Evolutionary conservation across 176 grass and related monocot genomes (phyloP).

Genomic region (Saccharum officinarum): DNA sequence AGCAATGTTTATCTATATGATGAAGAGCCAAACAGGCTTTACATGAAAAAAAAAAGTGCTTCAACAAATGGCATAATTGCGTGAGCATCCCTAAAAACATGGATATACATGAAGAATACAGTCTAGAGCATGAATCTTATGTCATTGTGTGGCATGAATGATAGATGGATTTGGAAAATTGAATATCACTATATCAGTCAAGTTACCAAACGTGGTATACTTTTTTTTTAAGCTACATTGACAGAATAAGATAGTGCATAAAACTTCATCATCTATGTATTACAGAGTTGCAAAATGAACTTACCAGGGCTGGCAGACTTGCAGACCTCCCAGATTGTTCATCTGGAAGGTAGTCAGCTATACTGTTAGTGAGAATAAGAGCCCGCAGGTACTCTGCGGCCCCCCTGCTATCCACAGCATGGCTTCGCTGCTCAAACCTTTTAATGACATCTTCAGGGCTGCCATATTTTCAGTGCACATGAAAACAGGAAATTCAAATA

Average conservation of each 20-base stretch:
- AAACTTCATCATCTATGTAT: not conserved
- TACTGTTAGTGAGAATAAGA: slow-evolving; percentile 80
- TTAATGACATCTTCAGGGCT: slow-evolving; percentile 89
- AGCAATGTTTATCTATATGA: not conserved
- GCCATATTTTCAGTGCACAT: slow-evolving; percentile 36
- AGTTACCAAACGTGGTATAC: not conserved
- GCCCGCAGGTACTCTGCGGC: slow-evolving; percentile 95
- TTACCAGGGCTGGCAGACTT: slow-evolving; percentile 82
- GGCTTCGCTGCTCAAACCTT: slow-evolving; percentile 91
- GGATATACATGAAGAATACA: not conserved
- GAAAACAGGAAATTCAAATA: slow-evolving; percentile 1
- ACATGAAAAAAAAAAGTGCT: not conserved
- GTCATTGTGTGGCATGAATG: not conserved
- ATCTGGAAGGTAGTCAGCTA: slow-evolving; percentile 91
- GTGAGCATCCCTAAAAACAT: not conserved
- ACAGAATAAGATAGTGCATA: slow-evolving; percentile 5
- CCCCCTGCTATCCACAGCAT: slow-evolving; percentile 86
- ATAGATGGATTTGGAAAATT: not conserved
- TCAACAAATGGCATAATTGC: slow-evolving; percentile 10
- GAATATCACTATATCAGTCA: not conserved
- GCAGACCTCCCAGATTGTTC: slow-evolving; percentile 79
- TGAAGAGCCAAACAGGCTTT: slow-evolving; percentile 13
- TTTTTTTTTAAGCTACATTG: not conserved
- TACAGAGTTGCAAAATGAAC: slow-evolving; percentile 23
- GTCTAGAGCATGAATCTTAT: not conserved